Percentiles rank a stretch among this genome's conserved stretches.
Conservation (phyloP, 768 basidiomycete genomes). For the Xanthoconium purpureum region DNA sequence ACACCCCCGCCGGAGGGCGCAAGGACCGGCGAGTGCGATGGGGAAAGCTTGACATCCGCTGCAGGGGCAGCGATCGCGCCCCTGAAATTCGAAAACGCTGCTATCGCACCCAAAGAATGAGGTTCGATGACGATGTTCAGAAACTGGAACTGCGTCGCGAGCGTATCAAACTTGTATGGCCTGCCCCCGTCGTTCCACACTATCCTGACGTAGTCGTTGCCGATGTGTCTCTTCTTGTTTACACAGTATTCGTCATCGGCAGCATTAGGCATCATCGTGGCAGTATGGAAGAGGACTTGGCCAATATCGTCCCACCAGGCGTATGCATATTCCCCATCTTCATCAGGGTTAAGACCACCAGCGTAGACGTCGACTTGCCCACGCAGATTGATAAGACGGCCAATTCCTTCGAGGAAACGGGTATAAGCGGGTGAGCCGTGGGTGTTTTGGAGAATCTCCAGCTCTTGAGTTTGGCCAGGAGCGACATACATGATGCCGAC, state of each 20-base stretch:
- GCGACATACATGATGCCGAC: constrained; percentile 96
- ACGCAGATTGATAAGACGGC: constrained; percentile 80
- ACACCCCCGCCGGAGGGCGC: constrained; percentile 9
- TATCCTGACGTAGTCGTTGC: constrained; percentile 94
- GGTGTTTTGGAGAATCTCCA: constrained; percentile 82
- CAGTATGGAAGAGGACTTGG: constrained; percentile 92
- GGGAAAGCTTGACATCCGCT: constrained; percentile 17
- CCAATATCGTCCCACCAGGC: constrained; percentile 99
- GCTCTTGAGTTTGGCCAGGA: constrained; percentile 81
- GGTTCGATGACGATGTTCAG: constrained; percentile 97
- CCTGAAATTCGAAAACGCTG: constrained; percentile 73
- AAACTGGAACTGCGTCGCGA: constrained; percentile 92
- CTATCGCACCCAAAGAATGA: constrained; percentile 78
- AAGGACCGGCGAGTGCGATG: constrained; percentile 18
- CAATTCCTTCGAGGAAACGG: constrained; percentile 87
- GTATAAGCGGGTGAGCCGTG: constrained; percentile 95
- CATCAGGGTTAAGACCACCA: constrained; percentile 85
- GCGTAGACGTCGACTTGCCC: constrained; percentile 92
- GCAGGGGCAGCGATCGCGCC: not conserved
- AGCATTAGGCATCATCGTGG: constrained; percentile 93
- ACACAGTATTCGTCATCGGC: constrained; percentile 64
- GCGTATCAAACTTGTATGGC: constrained; percentile 87
- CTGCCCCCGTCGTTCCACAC: constrained; percentile 97
- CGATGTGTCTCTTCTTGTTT: constrained; percentile 93
- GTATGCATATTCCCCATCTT: constrained; percentile 95